Evolutionary conservation across 768 basidiomycete genomes (phyloP).

Genomic region (Boletus huronensis): DNA sequence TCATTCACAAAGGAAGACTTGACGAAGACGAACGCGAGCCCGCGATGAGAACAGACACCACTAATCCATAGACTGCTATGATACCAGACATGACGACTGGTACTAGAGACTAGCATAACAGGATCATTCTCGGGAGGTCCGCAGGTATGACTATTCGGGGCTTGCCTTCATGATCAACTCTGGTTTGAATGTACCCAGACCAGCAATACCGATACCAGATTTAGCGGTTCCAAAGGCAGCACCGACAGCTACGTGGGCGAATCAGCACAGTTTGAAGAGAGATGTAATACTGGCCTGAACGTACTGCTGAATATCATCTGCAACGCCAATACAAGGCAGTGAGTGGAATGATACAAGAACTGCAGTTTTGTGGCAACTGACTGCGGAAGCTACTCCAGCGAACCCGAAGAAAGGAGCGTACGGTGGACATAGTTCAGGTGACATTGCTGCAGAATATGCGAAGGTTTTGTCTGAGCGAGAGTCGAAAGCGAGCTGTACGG

Average conservation of each 20-base stretch:
- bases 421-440: constrained; percentile 67
- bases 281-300: constrained; percentile 36
- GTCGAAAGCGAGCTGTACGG: background rate
- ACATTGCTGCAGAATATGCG: constrained; percentile 38
- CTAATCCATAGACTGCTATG: constrained; percentile 95
- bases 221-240: constrained; percentile 97
- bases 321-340: background rate
- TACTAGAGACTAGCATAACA: constrained; percentile 68
- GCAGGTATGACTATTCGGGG: background rate
- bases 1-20: background rate
- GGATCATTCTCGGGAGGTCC: background rate
- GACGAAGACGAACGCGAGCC: constrained; percentile 48
- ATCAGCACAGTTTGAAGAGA: constrained; percentile 10
- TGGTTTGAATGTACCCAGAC: constrained; percentile 88
- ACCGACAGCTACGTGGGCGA: constrained; percentile 62
- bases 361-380: constrained; percentile 38
- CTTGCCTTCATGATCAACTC: constrained; percentile 97
- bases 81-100: constrained; percentile 99
- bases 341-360: constrained; percentile 7
- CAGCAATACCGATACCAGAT: constrained; percentile 95
- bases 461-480: background rate
- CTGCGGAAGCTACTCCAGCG: constrained; percentile 91
- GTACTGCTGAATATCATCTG: constrained; percentile 96
- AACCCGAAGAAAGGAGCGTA: constrained; percentile 99
- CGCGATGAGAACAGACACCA: constrained; percentile 90